Base-by-base conservation (phyloP, 2,329 filamentous ascomycete species). In the Pseudogymnoascus sp. region DNA sequence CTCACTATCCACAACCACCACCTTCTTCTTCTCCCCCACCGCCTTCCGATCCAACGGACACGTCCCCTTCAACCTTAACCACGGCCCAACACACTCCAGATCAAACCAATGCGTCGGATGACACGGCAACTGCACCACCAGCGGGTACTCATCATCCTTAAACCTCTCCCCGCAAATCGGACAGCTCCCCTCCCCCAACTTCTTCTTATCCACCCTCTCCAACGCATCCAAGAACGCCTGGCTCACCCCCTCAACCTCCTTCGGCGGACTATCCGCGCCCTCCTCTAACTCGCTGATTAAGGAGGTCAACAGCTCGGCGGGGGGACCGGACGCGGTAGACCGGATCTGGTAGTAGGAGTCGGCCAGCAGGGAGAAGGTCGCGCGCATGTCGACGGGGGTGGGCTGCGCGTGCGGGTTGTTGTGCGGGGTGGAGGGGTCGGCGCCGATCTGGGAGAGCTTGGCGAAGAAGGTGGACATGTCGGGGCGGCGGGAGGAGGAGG, bases 21-120 rank as follows among this genome's bases (percentile, higher is more conserved):
- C 66, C 72, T 76, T 75, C 73, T 76, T 79, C 78, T 83, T 84
- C 77, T 82, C 80, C 33, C 77, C 79, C 74, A 88, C 74, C 69
- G 86, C 83, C 71, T 82, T 79, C 65, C 86, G 76, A 72, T 85
- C 87, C 76, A 88, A 77, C 40, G 85, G 85, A 71, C 85, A 88
- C 33, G 79, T 86, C 38, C 85, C 85, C 74, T 88, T 86, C 69
- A 83, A 80, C 72, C 81, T 76, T 71, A 89, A 72, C 86, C 86
- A 89, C 6, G 86, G 85, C 3, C 80, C 82, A 1, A 88, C 84
- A 69, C 86, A 89, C 75, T 89, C 86, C n/a, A 88, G 74, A 69
- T 89, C 86, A 70, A 86, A 88, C 60, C 75, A 75, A 72, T 89
- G 86, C 41, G 73, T 76, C 33, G 77, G 78, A 68, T 84, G 78